Conservation (phyloP, 2,329 filamentous ascomycete species). For the Lasiodiplodia gonubiensis region DNA sequence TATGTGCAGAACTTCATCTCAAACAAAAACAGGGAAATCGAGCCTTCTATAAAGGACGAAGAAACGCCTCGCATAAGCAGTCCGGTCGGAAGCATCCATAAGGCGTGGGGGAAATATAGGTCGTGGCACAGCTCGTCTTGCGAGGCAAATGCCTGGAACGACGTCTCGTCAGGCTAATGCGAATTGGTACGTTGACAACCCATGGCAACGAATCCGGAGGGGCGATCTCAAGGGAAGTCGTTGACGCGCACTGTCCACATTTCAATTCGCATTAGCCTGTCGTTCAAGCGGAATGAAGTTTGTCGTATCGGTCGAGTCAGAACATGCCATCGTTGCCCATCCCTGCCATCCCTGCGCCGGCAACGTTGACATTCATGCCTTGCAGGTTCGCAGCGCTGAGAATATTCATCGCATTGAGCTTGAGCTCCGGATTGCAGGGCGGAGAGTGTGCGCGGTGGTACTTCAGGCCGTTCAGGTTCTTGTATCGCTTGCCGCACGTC, state of each 20-base stretch:
- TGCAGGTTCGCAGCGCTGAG: constrained; percentile 47
- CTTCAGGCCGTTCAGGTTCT: constrained; percentile 98
- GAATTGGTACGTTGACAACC: too few relatives aligned
- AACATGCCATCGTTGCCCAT: constrained; percentile 59
- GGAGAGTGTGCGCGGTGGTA: constrained; percentile 79
- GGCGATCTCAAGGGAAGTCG: too few relatives aligned
- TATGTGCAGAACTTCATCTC: constrained; percentile 19
- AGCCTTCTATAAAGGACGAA: constrained; percentile 14
- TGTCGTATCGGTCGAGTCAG: constrained; percentile 30
- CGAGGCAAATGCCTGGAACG: constrained; percentile 16
- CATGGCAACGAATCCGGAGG: too few relatives aligned
- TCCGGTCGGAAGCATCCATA: background rate
- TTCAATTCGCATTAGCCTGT: too few relatives aligned
- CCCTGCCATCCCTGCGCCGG: constrained; percentile 60
- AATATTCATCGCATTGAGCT: constrained; percentile 52
- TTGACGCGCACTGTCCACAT: too few relatives aligned
- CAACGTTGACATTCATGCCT: constrained; percentile 56
- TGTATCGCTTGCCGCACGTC: constrained; percentile 96
- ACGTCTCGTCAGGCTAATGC: background rate
- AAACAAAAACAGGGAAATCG: constrained; percentile 1
- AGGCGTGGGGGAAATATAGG: constrained; percentile 12
- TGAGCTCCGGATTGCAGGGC: constrained; percentile 85
- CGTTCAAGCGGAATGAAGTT: background rate
- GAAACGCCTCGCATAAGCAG: constrained; percentile 11
- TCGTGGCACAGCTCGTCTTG: constrained; percentile 21